phyloP scores from a whole-genome alignment of 2,329 filamentous ascomycete genomes.

The Thelonectria rubi region DNA sequence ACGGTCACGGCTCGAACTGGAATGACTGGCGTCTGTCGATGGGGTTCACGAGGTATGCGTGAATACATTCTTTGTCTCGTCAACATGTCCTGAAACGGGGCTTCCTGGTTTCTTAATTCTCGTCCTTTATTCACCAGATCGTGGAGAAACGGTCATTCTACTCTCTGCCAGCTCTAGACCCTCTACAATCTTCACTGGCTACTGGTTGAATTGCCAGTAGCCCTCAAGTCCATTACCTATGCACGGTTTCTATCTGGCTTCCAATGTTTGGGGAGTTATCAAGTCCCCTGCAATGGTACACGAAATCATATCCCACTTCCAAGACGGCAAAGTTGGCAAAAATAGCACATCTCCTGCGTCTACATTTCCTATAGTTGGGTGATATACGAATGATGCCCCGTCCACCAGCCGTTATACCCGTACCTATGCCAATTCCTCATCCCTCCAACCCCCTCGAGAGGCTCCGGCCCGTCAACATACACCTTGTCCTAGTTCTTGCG shows the following conservation, averaged over 20 bases:
- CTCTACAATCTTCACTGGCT: neutral
- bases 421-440: neutral
- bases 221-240: neutral
- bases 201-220: neutral
- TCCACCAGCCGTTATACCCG: neutral
- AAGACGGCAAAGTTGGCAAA: constrained; percentile 4
- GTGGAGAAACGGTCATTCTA: constrained; percentile 2
- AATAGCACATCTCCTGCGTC: neutral
- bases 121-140: constrained; percentile 4
- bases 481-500: constrained; percentile 26
- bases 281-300: neutral
- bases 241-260: neutral
- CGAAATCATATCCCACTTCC: neutral
- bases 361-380: constrained; percentile 11
- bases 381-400: constrained; percentile 7
- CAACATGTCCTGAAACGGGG: constrained; percentile 10
- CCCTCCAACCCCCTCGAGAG: neutral
- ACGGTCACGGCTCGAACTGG: constrained; percentile 42
- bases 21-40: constrained; percentile 43
- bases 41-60: constrained; percentile 48
- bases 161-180: neutral
- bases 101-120: constrained; percentile 18
- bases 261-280: neutral
- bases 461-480: constrained; percentile 1
- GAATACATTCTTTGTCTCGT: constrained; percentile 42